Evolutionary conservation across 768 basidiomycete species (phyloP).

Genomic region (Fibroporia radiculosa): DNA sequence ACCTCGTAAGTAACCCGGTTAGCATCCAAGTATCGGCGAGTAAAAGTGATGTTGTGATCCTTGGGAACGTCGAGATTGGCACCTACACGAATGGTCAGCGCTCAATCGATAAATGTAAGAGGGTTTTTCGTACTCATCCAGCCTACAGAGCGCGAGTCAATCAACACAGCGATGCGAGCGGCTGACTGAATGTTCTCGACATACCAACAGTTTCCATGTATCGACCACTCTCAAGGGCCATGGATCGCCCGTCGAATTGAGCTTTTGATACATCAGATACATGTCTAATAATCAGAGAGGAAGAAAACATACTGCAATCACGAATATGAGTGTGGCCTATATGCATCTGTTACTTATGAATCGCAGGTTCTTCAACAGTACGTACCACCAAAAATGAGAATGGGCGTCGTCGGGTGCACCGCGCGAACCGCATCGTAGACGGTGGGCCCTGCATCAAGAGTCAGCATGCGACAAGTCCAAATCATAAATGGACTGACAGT

Average conservation of each 20-base stretch:
- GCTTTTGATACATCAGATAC: conserved; percentile 24
- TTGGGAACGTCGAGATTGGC: conserved; percentile 39
- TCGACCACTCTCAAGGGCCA: conserved; percentile 75
- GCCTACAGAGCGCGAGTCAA: conserved; percentile 20
- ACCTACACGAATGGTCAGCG: conserved; percentile 23
- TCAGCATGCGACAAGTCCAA: background rate
- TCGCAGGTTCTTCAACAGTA: background rate
- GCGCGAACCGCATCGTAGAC: conserved; percentile 70
- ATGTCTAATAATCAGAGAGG: background rate
- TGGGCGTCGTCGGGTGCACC: conserved; percentile 67
- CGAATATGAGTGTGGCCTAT: conserved; percentile 69
- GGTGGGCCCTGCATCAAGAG: conserved; percentile 50
- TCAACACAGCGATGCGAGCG: background rate
- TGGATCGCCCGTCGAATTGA: conserved; percentile 66
- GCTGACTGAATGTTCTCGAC: conserved; percentile 11
- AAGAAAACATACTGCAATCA: conserved; percentile 53
- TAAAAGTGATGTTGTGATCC: conserved; percentile 49
- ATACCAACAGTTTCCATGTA: conserved; percentile 91
- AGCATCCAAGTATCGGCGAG: conserved; percentile 69
- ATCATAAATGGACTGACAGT: conserved; percentile 36
- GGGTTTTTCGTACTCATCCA: conserved; percentile 49
- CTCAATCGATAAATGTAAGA: no score
- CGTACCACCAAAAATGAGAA: conserved; percentile 73
- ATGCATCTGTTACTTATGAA: background rate
- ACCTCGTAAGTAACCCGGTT: conserved; percentile 74